Base-by-base conservation (phyloP, 2,329 filamentous ascomycete genomes). In the Arthroderma sp. region DNA sequence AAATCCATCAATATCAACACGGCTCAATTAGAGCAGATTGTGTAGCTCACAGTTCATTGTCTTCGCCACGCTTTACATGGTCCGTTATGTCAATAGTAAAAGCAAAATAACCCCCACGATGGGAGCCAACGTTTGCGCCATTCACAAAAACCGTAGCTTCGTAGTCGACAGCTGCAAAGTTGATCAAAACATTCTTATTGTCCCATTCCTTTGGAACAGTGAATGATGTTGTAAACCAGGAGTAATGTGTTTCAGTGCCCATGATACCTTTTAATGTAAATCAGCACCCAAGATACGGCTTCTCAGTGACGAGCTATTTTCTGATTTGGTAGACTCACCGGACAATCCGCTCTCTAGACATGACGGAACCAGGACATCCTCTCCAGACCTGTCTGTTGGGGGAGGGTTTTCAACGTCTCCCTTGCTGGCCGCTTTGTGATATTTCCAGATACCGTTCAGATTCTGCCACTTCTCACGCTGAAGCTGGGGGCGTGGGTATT, bases 71-170 rank as follows among this genome's bases (percentile, higher is more conserved):
- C 5, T 55, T 56, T 22, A 70, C 48, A 38, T 61, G 54, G 28
- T 68, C 54, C 0, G 78, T 80, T 11, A 77, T 64, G 52, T 83
- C 78, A 15, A 81, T 50, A 1, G 67, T 71, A 54, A 81, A 81
- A 28, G 72, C 68, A 53, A 72, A 78, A 53, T 81, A 81, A 0
- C 79, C 79, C 27, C 79, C 79, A 1, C 68, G 63, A 49, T 82
- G 68, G 43, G 68, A 70, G 0, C 68, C 71, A 3, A 70, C 71
- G 15, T 70, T 49, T 27, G 68, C 53, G 2, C 73, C 72, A 50
- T 80, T 80, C 51, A 81, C 62, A 47, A 73, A 80, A 1, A 81
- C 71, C 0, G 66, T 69, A 3, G 65, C 63, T 52, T 72, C 67
- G 46, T 72, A 74, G 49, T 73, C 70, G 5, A 73, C 69, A 4